phyloP scores from a whole-genome alignment of 2,329 filamentous ascomycete genomes.

The Fusarium haematococcum region DNA sequence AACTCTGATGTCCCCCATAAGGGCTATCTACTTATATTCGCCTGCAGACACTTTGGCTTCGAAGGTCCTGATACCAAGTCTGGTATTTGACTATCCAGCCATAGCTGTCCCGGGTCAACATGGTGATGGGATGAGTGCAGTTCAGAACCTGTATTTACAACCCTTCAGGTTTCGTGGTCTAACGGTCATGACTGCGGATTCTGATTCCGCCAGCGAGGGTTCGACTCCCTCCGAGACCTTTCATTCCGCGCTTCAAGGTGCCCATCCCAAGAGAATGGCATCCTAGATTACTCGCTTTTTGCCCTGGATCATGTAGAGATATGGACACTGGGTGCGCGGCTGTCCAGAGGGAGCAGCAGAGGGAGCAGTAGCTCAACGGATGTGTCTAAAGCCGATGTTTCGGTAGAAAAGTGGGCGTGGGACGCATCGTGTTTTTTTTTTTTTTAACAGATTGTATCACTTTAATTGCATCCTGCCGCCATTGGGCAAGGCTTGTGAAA shows the following conservation, averaged over 20 bases:
- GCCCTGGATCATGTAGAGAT: not conserved
- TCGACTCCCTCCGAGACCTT: not conserved
- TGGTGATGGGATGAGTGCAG: not conserved
- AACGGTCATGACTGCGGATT: conserved; percentile 1
- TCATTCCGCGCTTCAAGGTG: not conserved
- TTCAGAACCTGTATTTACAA: not conserved
- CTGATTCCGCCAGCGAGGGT: not conserved
- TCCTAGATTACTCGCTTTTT: not conserved
- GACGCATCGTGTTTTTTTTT: not conserved
- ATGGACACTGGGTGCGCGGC: not conserved
- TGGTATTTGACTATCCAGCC: not conserved
- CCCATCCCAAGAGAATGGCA: not conserved
- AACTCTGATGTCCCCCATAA: too few relatives aligned
- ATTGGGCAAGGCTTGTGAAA: not conserved
- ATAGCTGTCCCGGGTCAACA: not conserved
- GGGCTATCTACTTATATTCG: not conserved
- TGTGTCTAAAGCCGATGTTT: not conserved
- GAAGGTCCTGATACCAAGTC: not conserved
- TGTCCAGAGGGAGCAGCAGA: not conserved
- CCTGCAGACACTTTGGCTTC: not conserved
- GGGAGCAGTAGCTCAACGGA: not conserved
- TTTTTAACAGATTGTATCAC: too few relatives aligned
- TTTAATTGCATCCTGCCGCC: not conserved
- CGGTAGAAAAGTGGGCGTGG: not conserved
- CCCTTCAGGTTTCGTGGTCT: not conserved